phyloP scores from a whole-genome alignment of 2,329 filamentous ascomycete genomes.

The Dactylellina drechsleri region DNA sequence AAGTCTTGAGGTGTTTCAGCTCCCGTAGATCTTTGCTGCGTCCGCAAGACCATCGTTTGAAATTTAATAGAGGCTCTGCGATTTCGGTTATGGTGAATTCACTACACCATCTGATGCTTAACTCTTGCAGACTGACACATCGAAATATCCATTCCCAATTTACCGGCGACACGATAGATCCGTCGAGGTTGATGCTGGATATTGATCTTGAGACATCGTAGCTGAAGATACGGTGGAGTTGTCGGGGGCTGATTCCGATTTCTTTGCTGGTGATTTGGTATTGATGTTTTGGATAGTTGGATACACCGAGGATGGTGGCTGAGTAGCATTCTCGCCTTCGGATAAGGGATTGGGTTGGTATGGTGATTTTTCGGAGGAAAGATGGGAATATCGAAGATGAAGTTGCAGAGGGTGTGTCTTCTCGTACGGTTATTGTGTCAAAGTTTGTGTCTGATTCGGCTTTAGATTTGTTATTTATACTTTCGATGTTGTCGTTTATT shows the following conservation, averaged over 20 bases:
- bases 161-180: neutral
- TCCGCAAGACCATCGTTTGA: neutral
- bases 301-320: constrained; percentile 5
- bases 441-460: neutral
- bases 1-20: neutral
- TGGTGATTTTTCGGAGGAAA: constrained; percentile 6
- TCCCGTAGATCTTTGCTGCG: neutral
- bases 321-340: constrained; percentile 1
- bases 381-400: neutral
- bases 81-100: neutral
- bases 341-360: neutral
- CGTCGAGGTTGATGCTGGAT: constrained; percentile 6
- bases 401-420: neutral
- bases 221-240: neutral
- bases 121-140: constrained; percentile 5
- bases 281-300: neutral
- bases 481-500: constrained; percentile 5
- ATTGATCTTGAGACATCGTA: constrained; percentile 3
- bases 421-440: constrained; percentile 2
- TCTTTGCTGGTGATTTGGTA: constrained; percentile 10
- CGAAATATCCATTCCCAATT: constrained; percentile 14
- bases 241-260: constrained; percentile 5
- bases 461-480: neutral
- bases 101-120: constrained; percentile 12
- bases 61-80: neutral